Percentiles rank a stretch among this genome's conserved stretches.
Conservation (phyloP, 306 rosid species). For the Inga laurina region DNA sequence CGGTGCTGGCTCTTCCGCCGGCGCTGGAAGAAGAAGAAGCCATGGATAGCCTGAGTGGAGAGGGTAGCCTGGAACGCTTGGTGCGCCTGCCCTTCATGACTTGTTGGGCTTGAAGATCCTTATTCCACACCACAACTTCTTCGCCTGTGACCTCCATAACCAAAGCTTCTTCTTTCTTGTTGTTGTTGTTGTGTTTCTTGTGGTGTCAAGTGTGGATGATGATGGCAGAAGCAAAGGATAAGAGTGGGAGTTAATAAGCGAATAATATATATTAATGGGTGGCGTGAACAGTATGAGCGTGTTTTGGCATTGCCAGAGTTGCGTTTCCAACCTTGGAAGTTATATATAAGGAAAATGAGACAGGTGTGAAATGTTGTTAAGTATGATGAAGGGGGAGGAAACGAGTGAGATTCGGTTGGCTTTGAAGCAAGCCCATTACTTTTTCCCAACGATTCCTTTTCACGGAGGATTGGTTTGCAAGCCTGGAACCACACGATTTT, state of each 20-base stretch:
- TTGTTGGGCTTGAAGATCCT: conserved; percentile 39
- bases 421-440: conserved; percentile 97
- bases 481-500: conserved; percentile 76
- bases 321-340: conserved; percentile 67
- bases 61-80: conserved; percentile 61
- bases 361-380: conserved; percentile 36
- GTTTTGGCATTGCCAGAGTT: conserved; percentile 50
- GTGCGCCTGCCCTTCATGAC: conserved; percentile 73
- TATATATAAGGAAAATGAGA: conserved; percentile 36
- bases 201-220: background rate
- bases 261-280: conserved; percentile 3
- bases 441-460: conserved; percentile 79
- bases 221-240: conserved; percentile 1
- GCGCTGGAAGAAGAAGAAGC: conserved; percentile 43
- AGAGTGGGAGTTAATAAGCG: conserved; percentile 29
- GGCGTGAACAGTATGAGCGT: conserved; percentile 41
- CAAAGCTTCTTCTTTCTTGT: background rate
- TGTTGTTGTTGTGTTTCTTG: background rate
- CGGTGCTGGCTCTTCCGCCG: conserved; percentile 2
- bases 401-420: conserved; percentile 97
- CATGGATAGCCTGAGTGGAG: conserved; percentile 49
- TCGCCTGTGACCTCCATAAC: conserved; percentile 38
- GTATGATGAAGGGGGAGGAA: conserved; percentile 83
- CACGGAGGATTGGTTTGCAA: conserved; percentile 86
- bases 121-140: background rate